phyloP scores from a whole-genome alignment of 78 protist species.

The Mastigamoeba balamuthi region DNA sequence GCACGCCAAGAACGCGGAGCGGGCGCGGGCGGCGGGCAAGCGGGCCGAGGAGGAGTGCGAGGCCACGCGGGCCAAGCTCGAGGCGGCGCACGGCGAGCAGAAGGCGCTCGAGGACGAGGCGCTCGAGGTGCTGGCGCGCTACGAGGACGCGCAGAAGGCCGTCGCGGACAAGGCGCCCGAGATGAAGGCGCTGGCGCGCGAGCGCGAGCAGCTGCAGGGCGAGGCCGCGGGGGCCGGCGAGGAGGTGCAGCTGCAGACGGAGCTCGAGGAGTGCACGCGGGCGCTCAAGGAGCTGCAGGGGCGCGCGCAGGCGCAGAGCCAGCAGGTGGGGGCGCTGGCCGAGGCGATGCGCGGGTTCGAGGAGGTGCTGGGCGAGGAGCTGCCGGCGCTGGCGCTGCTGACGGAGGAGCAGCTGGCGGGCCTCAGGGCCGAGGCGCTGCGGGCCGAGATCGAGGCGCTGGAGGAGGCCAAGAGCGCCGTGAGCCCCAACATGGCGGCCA shows the following conservation, averaged over 20 bases:
- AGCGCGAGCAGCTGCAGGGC: conserved; percentile 8
- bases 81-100: not conserved
- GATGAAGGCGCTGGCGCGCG: not conserved
- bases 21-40: not conserved
- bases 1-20: not conserved
- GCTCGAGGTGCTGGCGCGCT: not conserved
- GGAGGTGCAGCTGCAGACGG: no score
- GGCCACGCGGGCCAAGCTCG: not conserved
- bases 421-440: no score
- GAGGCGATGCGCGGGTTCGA: not conserved
- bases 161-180: conserved; percentile 14
- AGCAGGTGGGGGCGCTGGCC: not conserved
- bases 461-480: not conserved
- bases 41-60: not conserved
- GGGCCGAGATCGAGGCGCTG: not conserved
- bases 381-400: not conserved
- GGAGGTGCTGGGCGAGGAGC: not conserved
- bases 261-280: no score
- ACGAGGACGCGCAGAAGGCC: not conserved
- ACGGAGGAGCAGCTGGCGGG: not conserved
- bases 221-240: no score
- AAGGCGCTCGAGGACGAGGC: conserved; percentile 4
- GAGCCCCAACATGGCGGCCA: conserved; percentile 54
- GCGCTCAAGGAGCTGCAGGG: not conserved
- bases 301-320: not conserved